Conservation (phyloP, 495 filamentous ascomycete species). For the Podospora australis region DNA sequence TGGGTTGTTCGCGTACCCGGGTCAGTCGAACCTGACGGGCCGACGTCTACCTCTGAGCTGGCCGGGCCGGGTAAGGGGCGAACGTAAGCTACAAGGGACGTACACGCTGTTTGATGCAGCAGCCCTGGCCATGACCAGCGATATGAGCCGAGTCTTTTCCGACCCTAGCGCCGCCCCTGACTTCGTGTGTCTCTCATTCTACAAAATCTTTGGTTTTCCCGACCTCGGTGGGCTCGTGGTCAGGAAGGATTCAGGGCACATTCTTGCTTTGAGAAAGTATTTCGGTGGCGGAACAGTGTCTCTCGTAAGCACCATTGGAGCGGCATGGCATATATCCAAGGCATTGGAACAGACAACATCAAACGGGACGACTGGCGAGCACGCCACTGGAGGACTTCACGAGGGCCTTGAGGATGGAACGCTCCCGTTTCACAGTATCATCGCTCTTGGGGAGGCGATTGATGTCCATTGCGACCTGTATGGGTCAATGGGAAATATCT, state of each 20-base stretch:
- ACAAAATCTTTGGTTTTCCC: slow-evolving; percentile 80
- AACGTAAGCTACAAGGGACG: slow-evolving; percentile 37
- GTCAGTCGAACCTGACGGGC: slow-evolving; percentile 75
- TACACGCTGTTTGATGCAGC: slow-evolving; percentile 70
- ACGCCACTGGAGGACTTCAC: slow-evolving; percentile 36
- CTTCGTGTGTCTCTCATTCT: slow-evolving; percentile 65
- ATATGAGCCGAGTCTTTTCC: slow-evolving; percentile 50
- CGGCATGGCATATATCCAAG: slow-evolving; percentile 61
- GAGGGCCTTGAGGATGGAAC: slow-evolving; percentile 73
- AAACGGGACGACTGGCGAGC: slow-evolving; percentile 5
- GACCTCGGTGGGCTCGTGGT: slow-evolving; percentile 68
- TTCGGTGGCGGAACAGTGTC: slow-evolving; percentile 77
- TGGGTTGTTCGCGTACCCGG: slow-evolving; percentile 68
- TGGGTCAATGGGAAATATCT: slow-evolving; percentile 54
- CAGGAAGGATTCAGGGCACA: slow-evolving; percentile 53
- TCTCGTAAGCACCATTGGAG: slow-evolving; percentile 53
- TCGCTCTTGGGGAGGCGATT: slow-evolving; percentile 64
- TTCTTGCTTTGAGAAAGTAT: slow-evolving; percentile 57
- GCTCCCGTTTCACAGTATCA: slow-evolving; percentile 68
- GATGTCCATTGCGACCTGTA: slow-evolving; percentile 58
- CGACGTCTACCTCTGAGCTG: slow-evolving; percentile 58
- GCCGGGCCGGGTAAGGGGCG: slow-evolving; percentile 41
- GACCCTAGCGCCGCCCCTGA: slow-evolving; percentile 58
- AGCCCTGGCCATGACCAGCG: slow-evolving; percentile 60
- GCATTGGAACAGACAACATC: slow-evolving; percentile 27